These are phyloP conservation scores for Colletotrichum liaoningense DNA, from an alignment of 2,329 filamentous ascomycete genomes.

Conservation along the genomic window DNA sequence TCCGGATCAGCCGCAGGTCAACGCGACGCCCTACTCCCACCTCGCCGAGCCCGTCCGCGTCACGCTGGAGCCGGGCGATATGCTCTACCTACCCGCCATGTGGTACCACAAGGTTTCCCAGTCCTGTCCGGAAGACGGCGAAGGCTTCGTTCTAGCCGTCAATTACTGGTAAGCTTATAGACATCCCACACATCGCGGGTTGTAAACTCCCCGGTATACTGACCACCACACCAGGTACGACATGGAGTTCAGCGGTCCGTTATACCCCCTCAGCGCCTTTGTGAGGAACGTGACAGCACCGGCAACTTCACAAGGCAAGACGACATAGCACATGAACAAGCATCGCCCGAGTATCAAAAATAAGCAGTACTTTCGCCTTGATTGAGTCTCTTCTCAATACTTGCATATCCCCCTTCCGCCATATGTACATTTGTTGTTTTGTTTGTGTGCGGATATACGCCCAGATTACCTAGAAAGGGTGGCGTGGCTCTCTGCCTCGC, in stretches of 20 bases:
- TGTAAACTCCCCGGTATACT: neutral
- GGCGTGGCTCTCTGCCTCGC: neutral
- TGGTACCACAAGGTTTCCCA: constrained; percentile 88
- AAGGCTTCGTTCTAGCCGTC: constrained; percentile 80
- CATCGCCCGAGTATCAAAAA: neutral
- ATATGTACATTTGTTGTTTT: constrained; percentile 29
- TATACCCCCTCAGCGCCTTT: constrained; percentile 73
- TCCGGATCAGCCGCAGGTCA: constrained; percentile 66
- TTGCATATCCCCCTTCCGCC: constrained; percentile 2
- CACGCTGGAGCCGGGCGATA: constrained; percentile 78
- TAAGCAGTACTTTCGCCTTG: constrained; percentile 14
- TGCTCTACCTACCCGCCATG: constrained; percentile 84
- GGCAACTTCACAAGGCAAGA: neutral
- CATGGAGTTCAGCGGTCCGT: constrained; percentile 78
- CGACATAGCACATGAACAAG: neutral
- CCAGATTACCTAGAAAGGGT: constrained; percentile 29
- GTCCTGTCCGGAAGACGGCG: constrained; percentile 72
- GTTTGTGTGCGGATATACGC: constrained; percentile 19
- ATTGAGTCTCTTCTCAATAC: constrained; percentile 17
- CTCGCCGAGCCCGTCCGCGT: constrained; percentile 73
- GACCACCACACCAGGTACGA: constrained; percentile 71
- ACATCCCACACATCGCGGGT: neutral
- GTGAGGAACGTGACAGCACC: constrained; percentile 51
- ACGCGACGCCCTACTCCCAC: constrained; percentile 68
- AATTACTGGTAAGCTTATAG: constrained; percentile 77